Evolutionary conservation across 768 basidiomycete species (phyloP), one percentile per base, ranked within the genome.

Genomic region (Russula vinacea): DNA sequence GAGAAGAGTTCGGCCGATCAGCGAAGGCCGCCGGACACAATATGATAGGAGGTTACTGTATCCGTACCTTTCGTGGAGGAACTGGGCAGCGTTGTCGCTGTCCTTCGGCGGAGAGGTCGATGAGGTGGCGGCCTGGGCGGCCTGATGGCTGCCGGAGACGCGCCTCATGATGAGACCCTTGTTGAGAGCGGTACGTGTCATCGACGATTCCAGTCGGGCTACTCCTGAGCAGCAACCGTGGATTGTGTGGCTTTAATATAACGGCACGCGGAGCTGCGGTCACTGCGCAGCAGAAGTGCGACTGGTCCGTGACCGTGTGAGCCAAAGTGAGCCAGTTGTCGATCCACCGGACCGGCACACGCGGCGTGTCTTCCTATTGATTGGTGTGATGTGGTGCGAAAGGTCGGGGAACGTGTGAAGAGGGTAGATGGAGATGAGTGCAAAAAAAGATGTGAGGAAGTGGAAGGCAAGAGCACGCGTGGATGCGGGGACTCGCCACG

Each of bases 121-220:
- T 39, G 16, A 16, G 5, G 24, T 17, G 22, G 47, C 13, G 33
- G 42, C 4, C n/a, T 40, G 62, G 9, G n/a, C n/a, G n/a, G 0
- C 11, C 17, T 58, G 50, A 51, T 37, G 1, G 24, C 19, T 22
- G 50, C 45, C 37, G 14, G 50, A 32, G 32, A 52, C 50, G 42
- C 40, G 56, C 26, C 56, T 51, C 40, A 57, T 5, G 40, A 51
- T 42, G 13, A 63, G 50, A 11, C 35, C 22, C 33, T 63, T 63
- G 40, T 58, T 35, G 11, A 58, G 50, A 26, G 49, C 32, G 19
- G 56, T 37, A 29, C 42, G 56, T 13, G 33, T 19, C 22, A 56
- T 53, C 56, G 52, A n/a, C n/a, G n/a, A 11, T 49, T 33, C 4
- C 37, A n/a, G 45, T 13, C 45, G 45, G n/a, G 44, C 7, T 57